Evolutionary conservation across 176 grass and related monocot genomes (phyloP), one percentile per base, ranked within the genome.

Genomic region (Saccharum officinarum): DNA sequence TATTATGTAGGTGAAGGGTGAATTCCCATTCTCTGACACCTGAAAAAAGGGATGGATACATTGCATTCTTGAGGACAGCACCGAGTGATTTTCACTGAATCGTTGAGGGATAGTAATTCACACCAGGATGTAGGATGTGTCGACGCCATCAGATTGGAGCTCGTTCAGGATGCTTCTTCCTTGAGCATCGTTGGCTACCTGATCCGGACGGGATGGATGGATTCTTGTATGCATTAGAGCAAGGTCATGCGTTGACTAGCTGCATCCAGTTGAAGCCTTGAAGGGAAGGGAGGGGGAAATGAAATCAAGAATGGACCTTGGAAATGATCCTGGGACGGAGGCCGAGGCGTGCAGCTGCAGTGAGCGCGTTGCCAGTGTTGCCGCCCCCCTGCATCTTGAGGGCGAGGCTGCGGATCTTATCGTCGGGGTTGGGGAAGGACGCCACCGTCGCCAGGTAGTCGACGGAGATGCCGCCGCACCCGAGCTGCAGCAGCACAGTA

Each of bases 1-100:
- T 75, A 98, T 98, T 75, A 98, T 75, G 84, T 98, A 95, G n/a
- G 93, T 95, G 84, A 98, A 98, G 13, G 96, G 83, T 75, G 96
- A 95, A 77, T 90, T 98, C 4, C 91, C 96, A 9, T 80, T 71
- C 74, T 98, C 89, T 18, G 91, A 54, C 41, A 95, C 81, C 96
- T 98, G 87, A n/a, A 8, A 22, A 55, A 73, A 88, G 90, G 11
- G 61, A 31, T 31, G 28, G 11, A 66, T 52, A 7, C 40, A 73
- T 42, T 9, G 11, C 16, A 6, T 31, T 73, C 3, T 10, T 47
- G 71, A 49, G 25, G 13, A 49, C 15, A 55, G 50, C 18, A 61
- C 49, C 3, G 16, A 72, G 3, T 42, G 47, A 41, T 1, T 61
- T 25, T 2, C 26, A 28, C 1, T 37, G 69, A 49, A 2, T 18